phyloP scores from a whole-genome alignment of 805 yeast species.

The Sugiyamaella mastotermitis region DNA sequence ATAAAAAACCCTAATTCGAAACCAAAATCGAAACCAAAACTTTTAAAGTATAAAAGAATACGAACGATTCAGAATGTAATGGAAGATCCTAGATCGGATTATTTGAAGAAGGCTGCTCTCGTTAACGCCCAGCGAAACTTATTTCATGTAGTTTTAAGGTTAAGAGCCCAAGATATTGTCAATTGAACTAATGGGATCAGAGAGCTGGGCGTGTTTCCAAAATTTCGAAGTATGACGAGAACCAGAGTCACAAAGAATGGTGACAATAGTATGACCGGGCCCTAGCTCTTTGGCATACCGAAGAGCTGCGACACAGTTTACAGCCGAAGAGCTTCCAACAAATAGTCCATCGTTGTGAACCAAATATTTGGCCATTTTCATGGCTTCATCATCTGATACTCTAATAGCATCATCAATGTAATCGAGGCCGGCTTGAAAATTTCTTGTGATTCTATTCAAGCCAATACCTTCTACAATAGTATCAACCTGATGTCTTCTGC shows the following conservation, averaged over 20 bases:
- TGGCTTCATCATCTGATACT: conserved; percentile 74
- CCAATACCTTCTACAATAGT: conserved; percentile 94
- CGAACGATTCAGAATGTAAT: too few relatives aligned
- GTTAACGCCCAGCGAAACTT: too few relatives aligned
- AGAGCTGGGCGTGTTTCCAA: conserved; percentile 51
- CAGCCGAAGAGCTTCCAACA: conserved; percentile 89
- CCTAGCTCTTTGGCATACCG: conserved; percentile 45
- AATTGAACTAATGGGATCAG: conserved; percentile 1
- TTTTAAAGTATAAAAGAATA: too few relatives aligned
- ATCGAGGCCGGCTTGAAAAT: conserved; percentile 65
- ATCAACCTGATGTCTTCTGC: conserved; percentile 95
- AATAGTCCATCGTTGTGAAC: conserved; percentile 84
- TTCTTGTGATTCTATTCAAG: conserved; percentile 75
- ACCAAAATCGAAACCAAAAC: too few relatives aligned
- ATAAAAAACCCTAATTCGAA: too few relatives aligned
- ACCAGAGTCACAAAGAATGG: conserved; percentile 91
- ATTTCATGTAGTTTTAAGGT: not conserved
- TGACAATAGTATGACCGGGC: conserved; percentile 66
- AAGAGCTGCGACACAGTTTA: conserved; percentile 86
- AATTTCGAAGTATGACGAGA: conserved; percentile 84
- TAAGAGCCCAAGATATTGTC: not conserved
- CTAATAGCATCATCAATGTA: conserved; percentile 72
- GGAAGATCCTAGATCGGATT: too few relatives aligned
- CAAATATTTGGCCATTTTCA: conserved; percentile 80
- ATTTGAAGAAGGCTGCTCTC: too few relatives aligned